Evolutionary conservation across 2,329 filamentous ascomycete genomes (phyloP).

Genomic region (Monilinia fructigena): DNA sequence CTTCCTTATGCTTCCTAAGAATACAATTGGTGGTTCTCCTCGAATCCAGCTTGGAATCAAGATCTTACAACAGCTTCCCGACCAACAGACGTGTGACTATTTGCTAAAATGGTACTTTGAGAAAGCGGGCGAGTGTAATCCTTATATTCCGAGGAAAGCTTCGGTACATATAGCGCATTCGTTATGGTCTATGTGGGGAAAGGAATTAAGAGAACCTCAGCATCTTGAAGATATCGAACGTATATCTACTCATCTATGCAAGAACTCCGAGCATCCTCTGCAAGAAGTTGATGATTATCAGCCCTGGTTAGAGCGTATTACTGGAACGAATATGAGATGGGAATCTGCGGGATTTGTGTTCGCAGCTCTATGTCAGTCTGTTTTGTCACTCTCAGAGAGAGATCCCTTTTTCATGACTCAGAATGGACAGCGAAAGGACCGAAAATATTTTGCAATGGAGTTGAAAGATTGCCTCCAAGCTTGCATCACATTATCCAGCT

Average conservation of each 20-base stretch:
- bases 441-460: slow-evolving; percentile 35
- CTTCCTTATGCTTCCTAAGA: slow-evolving; percentile 35
- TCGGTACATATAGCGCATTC: slow-evolving; percentile 28
- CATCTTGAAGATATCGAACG: slow-evolving; percentile 32
- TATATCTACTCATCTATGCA: slow-evolving; percentile 34
- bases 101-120: slow-evolving; percentile 33
- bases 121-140: slow-evolving; percentile 27
- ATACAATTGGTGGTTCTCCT: slow-evolving; percentile 30
- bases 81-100: slow-evolving; percentile 35
- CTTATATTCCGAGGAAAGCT: slow-evolving; percentile 26
- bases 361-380: slow-evolving; percentile 29
- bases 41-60: slow-evolving; percentile 35
- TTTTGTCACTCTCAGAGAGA: slow-evolving; percentile 30
- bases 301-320: slow-evolving; percentile 36
- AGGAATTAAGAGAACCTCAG: slow-evolving; percentile 31
- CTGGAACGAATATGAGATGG: slow-evolving; percentile 38
- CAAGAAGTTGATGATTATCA: slow-evolving; percentile 37
- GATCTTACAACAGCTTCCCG: slow-evolving; percentile 34
- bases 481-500: slow-evolving; percentile 43
- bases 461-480: slow-evolving; percentile 40
- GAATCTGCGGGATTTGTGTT: slow-evolving; percentile 38
- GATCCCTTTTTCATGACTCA: slow-evolving; percentile 36
- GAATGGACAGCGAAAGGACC: slow-evolving; percentile 31
- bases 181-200: slow-evolving; percentile 34
- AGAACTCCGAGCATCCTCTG: slow-evolving; percentile 35